Conservation (phyloP, 2,329 filamentous ascomycete genomes). For the Fusarium fujikuroi region DNA sequence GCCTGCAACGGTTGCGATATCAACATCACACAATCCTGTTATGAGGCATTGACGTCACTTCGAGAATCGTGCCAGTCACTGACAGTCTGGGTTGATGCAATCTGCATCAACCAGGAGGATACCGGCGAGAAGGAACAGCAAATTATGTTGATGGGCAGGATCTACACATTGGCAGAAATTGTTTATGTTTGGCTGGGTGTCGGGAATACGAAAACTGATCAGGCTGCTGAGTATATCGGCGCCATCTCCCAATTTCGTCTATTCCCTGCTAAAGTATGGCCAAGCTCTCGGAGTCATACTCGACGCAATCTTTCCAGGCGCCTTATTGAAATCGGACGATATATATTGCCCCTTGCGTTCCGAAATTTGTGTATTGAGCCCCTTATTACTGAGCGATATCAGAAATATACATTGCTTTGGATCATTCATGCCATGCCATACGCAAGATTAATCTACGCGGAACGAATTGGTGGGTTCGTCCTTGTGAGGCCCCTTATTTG, state of each 20-base stretch:
- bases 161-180: background rate
- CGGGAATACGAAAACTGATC: background rate
- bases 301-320: accelerated
- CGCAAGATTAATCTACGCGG: background rate
- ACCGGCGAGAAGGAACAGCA: background rate
- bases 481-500: accelerated
- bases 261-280: accelerated
- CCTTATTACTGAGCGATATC: no score
- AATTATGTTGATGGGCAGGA: background rate
- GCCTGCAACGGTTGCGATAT: background rate
- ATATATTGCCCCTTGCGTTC: background rate
- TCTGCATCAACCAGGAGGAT: background rate
- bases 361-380: background rate
- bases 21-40: background rate
- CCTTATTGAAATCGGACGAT: accelerated
- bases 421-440: no score
- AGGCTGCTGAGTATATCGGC: background rate
- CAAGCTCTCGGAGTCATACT: accelerated
- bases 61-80: accelerated
- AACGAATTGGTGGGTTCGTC: background rate
- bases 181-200: background rate
- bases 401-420: no score
- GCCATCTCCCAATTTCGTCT: accelerated
- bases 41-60: background rate
- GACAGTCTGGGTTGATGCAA: background rate